These are phyloP conservation scores for Cucurbita maxima DNA, from an alignment of 306 rosid species.

Conservation along the genomic window DNA sequence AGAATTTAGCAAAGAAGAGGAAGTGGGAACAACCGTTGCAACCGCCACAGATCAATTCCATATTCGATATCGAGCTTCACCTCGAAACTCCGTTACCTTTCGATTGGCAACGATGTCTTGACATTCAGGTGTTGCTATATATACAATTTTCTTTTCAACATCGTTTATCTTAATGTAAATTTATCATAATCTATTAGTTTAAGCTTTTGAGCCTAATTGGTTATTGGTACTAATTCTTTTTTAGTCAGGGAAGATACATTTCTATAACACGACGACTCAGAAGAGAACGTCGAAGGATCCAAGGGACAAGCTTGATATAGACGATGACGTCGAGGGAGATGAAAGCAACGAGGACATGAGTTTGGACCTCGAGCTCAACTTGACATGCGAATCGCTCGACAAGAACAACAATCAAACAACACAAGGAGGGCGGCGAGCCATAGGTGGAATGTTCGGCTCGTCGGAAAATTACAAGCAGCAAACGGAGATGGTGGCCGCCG, in stretches of 20 bases:
- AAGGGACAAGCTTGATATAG: neutral
- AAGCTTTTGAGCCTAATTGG: no score
- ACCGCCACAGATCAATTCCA: neutral
- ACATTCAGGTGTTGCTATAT: neutral
- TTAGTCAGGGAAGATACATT: constrained; percentile 7
- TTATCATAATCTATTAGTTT: no score
- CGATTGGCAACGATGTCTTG: constrained; percentile 9
- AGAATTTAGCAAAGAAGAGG: constrained; percentile 6
- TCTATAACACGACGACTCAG: constrained; percentile 4
- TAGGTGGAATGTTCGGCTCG: neutral
- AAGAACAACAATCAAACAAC: neutral
- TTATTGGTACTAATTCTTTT: no score
- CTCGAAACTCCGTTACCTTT: constrained; percentile 9
- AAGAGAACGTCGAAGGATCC: constrained; percentile 9
- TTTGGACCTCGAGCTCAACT: constrained; percentile 7
- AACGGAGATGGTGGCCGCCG: constrained; percentile 6
- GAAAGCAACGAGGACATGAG: neutral
- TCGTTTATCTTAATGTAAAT: no score
- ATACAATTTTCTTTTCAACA: neutral
- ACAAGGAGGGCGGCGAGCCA: neutral
- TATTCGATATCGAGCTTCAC: constrained; percentile 7
- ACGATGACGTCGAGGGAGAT: neutral
- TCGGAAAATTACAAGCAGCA: neutral
- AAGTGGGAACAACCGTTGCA: neutral
- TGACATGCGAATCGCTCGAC: neutral